phyloP scores from a whole-genome alignment of 306 rosid genomes.

The Abrus pulchellus region DNA sequence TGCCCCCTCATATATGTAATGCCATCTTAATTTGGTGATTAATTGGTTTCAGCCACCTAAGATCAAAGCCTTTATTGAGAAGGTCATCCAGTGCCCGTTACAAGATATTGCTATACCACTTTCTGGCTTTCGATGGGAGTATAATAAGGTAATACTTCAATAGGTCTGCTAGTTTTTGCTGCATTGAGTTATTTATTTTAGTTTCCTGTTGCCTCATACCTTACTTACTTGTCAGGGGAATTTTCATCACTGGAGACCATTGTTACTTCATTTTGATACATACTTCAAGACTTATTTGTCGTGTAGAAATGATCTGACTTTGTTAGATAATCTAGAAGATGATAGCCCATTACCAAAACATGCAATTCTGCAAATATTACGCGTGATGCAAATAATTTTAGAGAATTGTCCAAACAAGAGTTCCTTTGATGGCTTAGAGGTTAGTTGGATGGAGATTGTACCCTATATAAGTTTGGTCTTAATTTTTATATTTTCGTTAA shows the following conservation, averaged over 20 bases:
- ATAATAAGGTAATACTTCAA: slow-evolving; percentile 81
- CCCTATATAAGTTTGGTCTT: slow-evolving; percentile 12
- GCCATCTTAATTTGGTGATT: slow-evolving; percentile 47
- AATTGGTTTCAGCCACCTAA: slow-evolving; percentile 87
- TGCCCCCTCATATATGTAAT: not conserved
- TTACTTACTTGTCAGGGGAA: slow-evolving; percentile 76
- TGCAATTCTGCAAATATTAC: slow-evolving; percentile 87
- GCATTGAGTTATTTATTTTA: not conserved
- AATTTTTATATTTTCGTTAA: slow-evolving; percentile 38
- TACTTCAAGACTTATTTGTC: slow-evolving; percentile 94
- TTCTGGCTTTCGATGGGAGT: slow-evolving; percentile 99
- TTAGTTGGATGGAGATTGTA: slow-evolving; percentile 51
- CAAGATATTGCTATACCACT: slow-evolving; percentile 98
- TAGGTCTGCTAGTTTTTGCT: slow-evolving; percentile 34
- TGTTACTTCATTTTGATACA: slow-evolving; percentile 91
- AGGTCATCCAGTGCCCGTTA: slow-evolving; percentile 94
- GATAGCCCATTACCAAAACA: slow-evolving; percentile 93
- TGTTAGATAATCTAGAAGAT: slow-evolving; percentile 93
- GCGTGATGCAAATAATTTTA: slow-evolving; percentile 93
- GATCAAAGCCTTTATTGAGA: slow-evolving; percentile 88
- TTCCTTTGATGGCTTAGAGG: slow-evolving; percentile 99
- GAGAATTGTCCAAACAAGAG: slow-evolving; percentile 98
- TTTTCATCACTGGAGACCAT: slow-evolving; percentile 98
- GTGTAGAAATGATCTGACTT: slow-evolving; percentile 86
- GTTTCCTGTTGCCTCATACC: slow-evolving; percentile 39